Evolutionary conservation across 768 basidiomycete species (phyloP).

Genomic region (Clathrus columnatus): DNA sequence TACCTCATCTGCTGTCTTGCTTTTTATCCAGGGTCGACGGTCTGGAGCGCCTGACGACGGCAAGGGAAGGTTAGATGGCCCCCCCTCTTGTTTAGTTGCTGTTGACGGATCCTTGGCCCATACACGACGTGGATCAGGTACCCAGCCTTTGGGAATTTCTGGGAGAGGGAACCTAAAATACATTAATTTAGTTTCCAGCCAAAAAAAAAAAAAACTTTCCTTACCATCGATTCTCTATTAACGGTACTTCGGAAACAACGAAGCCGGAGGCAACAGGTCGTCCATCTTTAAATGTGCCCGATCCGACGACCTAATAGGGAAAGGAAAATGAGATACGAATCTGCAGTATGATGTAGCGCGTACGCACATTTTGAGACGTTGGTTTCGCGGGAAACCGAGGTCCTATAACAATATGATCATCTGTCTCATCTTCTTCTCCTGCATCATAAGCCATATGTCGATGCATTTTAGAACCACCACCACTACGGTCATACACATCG

Average conservation of each 20-base stretch:
- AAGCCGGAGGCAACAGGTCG: constrained; percentile 69
- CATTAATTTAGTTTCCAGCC: constrained; percentile 12
- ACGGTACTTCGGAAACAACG: constrained; percentile 53
- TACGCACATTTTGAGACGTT: background rate
- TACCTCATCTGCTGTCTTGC: constrained; percentile 68
- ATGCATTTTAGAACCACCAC: constrained; percentile 25
- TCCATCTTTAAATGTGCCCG: constrained; percentile 64
- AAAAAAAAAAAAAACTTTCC: constrained; percentile 18
- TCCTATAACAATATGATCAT: constrained; percentile 42
- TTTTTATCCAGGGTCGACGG: constrained; percentile 42
- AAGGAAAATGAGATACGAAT: background rate
- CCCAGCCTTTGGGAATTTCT: constrained; percentile 77
- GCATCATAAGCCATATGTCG: constrained; percentile 56
- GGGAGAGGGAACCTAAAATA: constrained; percentile 70
- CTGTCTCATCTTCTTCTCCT: constrained; percentile 49
- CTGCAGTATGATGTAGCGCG: background rate
- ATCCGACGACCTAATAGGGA: background rate
- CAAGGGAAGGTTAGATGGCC: no score
- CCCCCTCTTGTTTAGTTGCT: constrained; percentile 37
- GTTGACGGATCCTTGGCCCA: constrained; percentile 42
- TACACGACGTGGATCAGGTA: constrained; percentile 70
- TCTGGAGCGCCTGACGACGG: constrained; percentile 20
- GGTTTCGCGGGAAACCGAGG: background rate
- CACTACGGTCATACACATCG: constrained; percentile 64
- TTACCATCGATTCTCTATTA: constrained; percentile 64